Evolutionary conservation across 2,329 filamentous ascomycete genomes (phyloP).

Genomic region (Helotiales sp.): DNA sequence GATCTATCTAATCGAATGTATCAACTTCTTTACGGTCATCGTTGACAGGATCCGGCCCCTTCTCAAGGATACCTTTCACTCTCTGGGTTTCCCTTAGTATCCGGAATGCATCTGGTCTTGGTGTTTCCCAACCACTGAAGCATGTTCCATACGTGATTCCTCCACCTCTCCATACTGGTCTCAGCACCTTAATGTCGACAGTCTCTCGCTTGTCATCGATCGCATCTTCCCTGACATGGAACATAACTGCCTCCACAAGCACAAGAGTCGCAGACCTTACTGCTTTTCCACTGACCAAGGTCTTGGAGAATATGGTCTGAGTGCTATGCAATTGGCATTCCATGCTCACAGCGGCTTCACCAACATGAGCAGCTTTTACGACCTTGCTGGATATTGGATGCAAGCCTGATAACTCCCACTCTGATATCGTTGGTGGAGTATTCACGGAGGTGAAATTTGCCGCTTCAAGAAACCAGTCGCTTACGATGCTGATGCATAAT

Average conservation of each 20-base stretch:
- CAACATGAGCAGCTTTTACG: conserved; percentile 72
- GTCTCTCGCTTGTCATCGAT: conserved; percentile 71
- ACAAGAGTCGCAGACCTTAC: conserved; percentile 66
- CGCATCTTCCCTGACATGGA: conserved; percentile 85
- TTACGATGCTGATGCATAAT: conserved; percentile 82
- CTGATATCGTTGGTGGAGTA: conserved; percentile 69
- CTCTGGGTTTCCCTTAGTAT: background rate
- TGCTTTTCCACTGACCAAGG: conserved; percentile 61
- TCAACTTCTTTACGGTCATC: too few species aligned
- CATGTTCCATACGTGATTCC: conserved; percentile 78
- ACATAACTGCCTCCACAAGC: conserved; percentile 76
- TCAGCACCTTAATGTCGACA: conserved; percentile 69
- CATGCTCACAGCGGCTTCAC: conserved; percentile 76
- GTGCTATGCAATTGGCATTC: conserved; percentile 65
- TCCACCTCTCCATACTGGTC: conserved; percentile 73
- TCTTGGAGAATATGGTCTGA: conserved; percentile 24
- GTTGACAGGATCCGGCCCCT: too few species aligned
- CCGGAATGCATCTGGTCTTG: conserved; percentile 46
- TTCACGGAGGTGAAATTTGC: conserved; percentile 77
- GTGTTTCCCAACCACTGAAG: conserved; percentile 69
- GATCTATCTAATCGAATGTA: background rate
- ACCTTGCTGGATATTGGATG: conserved; percentile 60
- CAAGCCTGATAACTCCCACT: conserved; percentile 76
- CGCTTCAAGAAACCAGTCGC: conserved; percentile 78
- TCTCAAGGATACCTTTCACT: background rate